These are phyloP conservation scores for Gliomastix tumulicola DNA, from an alignment of 2,329 filamentous ascomycete genomes.

Conservation along the genomic window DNA sequence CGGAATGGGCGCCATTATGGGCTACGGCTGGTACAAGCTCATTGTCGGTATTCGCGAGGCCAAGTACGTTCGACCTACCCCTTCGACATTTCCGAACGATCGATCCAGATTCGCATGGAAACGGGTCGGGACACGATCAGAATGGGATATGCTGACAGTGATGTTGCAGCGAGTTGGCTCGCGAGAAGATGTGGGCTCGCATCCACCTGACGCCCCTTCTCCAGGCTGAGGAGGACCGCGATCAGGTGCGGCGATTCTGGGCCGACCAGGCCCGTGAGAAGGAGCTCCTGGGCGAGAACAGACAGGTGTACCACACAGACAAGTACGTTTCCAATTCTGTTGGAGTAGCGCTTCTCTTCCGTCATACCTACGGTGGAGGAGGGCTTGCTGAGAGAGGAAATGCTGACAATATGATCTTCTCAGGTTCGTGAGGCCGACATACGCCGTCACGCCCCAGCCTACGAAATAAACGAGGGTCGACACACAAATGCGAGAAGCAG, in stretches of 20 bases:
- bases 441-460: slow-evolving; percentile 61
- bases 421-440: slow-evolving; percentile 78
- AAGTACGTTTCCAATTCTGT: slow-evolving; percentile 49
- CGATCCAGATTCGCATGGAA: too few relatives aligned
- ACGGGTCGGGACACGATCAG: neutral
- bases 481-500: neutral
- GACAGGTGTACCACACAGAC: slow-evolving; percentile 81
- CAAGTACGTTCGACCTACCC: slow-evolving; percentile 66
- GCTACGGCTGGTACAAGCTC: slow-evolving; percentile 71
- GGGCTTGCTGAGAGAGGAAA: neutral
- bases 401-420: neutral
- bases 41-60: slow-evolving; percentile 54
- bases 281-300: slow-evolving; percentile 77
- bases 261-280: slow-evolving; percentile 88
- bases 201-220: slow-evolving; percentile 91
- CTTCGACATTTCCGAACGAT: too few relatives aligned
- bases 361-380: too few relatives aligned
- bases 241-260: slow-evolving; percentile 79
- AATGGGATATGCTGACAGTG: neutral
- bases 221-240: slow-evolving; percentile 94
- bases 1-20: slow-evolving; percentile 71
- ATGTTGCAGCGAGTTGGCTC: slow-evolving; percentile 67
- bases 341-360: too few relatives aligned
- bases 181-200: slow-evolving; percentile 97
- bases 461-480: slow-evolving; percentile 30